Evolutionary conservation across 2,329 filamentous ascomycete genomes (phyloP).

Genomic region (Exophiala bonariae): DNA sequence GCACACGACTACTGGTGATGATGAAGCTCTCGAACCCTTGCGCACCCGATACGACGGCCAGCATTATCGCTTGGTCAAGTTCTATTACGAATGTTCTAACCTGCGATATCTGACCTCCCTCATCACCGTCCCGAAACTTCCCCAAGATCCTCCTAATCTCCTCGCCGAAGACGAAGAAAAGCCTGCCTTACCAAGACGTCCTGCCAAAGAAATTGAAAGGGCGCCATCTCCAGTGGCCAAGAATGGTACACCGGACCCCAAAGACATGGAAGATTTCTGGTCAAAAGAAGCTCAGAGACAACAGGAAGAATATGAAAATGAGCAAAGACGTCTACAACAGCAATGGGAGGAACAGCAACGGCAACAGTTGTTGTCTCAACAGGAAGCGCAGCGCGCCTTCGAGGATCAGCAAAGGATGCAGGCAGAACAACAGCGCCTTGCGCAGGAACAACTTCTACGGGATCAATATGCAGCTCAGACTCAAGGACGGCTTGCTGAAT

Average conservation of each 20-base stretch:
- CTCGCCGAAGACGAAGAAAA: constrained; percentile 81
- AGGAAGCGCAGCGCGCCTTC: constrained; percentile 90
- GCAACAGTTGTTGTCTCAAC: constrained; percentile 76
- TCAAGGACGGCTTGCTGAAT: constrained; percentile 89
- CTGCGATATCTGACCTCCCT: constrained; percentile 93
- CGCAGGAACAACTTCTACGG: constrained; percentile 83
- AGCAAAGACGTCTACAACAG: constrained; percentile 84
- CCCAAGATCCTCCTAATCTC: constrained; percentile 88
- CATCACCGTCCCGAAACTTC: constrained; percentile 93
- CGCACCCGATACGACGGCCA: constrained; percentile 90
- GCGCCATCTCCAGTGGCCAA: constrained; percentile 68
- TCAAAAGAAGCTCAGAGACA: constrained; percentile 87
- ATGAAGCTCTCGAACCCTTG: constrained; percentile 86
- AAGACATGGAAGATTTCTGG: constrained; percentile 98
- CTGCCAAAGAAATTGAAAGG: constrained; percentile 66
- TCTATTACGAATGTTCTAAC: constrained; percentile 99
- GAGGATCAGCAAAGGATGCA: constrained; percentile 89
- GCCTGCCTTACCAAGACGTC: constrained; percentile 79
- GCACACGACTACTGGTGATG: constrained; percentile 93
- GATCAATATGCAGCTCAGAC: constrained; percentile 94
- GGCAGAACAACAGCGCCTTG: constrained; percentile 83
- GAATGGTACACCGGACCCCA: constrained; percentile 71
- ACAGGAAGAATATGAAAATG: constrained; percentile 91
- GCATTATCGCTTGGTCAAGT: constrained; percentile 93
- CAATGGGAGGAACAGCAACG: constrained; percentile 80